A percentile compares a stretch with the other conserved stretches of the same genome.
phyloP scores from a whole-genome alignment of 495 filamentous ascomycete species.

The Melanomma pulvis-pyrius region DNA sequence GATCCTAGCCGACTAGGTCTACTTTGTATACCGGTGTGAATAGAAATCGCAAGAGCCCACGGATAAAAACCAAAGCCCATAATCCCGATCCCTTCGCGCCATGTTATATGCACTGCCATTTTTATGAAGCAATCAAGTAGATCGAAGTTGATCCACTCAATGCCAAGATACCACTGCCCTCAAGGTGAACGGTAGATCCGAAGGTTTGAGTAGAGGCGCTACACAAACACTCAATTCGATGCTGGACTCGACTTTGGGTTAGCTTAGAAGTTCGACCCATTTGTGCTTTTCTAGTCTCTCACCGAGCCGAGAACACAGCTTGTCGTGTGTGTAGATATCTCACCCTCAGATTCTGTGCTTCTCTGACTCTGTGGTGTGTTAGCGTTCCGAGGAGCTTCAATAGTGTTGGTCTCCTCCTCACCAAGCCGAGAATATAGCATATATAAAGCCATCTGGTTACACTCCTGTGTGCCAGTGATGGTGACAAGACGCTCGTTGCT shows the following conservation, averaged over 20 bases:
- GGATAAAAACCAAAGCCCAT: not conserved
- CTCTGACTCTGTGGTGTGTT: slow-evolving; percentile 5
- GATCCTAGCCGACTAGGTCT: not conserved
- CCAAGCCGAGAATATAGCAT: slow-evolving; percentile 98
- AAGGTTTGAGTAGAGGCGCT: not conserved
- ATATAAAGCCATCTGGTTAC: slow-evolving; percentile 98
- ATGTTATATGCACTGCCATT: not conserved
- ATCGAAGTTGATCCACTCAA: not conserved
- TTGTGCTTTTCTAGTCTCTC: slow-evolving; percentile 44
- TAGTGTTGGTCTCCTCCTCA: slow-evolving; percentile 51
- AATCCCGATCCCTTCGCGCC: not conserved
- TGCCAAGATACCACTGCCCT: not conserved
- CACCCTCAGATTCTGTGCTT: slow-evolving; percentile 4
- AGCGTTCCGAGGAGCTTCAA: not conserved
- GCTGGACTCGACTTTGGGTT: not conserved
- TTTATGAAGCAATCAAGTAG: not conserved
- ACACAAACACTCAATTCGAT: not conserved
- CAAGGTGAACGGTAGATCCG: not conserved
- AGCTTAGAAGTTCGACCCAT: not conserved
- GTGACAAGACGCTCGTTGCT: slow-evolving; percentile 97
- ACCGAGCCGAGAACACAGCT: slow-evolving; percentile 97
- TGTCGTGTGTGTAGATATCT: slow-evolving; percentile 52
- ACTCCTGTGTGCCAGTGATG: slow-evolving; percentile 95
- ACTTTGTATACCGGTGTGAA: not conserved
- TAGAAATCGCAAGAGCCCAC: not conserved